Evolutionary conservation across 208 protist species (phyloP), one percentile per base, ranked within the genome.

Genomic region (Acanthamoeba lenticulata): DNA sequence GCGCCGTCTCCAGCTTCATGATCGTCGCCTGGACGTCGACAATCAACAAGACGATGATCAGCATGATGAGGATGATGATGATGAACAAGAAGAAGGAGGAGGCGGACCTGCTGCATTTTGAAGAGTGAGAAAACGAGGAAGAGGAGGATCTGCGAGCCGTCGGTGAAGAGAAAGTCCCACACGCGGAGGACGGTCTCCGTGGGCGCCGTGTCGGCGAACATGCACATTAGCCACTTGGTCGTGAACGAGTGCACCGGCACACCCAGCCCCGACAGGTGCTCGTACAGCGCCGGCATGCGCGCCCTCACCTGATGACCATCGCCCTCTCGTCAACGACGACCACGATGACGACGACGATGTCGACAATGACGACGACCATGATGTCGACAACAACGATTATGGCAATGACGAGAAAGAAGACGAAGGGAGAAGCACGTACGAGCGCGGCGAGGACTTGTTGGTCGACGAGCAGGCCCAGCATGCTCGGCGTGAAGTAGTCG

Each of bases 111-210:
- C n/a, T 91, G 85, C 2, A 40, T 91, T 32, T 91, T 91, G 52
- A 91, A 91, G 85, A 91, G 85, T 6, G 85, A 40, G 55, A 44
- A 91, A n/a, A 91, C 85, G 55, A 91, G 85, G 34, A 74, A 52
- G 85, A 93, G 81, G 65, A 93, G 60, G 24, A 93, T 74, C 7
- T 86, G 77, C 1, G 77, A 86, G 77, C 77, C 74, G 40, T 93
- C 89, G 45, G 45, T 67, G 89, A 93, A 93, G 65, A 93, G 57
- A n/a, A 74, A 83, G 45, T 93, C 89, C 89, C 89, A 93, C 4
- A 93, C 60, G 17, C 89, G 89, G 27, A 93, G 44, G 4, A 93
- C 89, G 21, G 89, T 81, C 62, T 93, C 89, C 34, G 89, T 83
- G 42, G 89, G 89, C 6, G 67, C 42, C 19, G 89, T 83, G 44